These are phyloP conservation scores for Actinomortierella wolfii DNA, from an alignment of 371 early-diverging fungal species.

Conservation along the genomic window DNA sequence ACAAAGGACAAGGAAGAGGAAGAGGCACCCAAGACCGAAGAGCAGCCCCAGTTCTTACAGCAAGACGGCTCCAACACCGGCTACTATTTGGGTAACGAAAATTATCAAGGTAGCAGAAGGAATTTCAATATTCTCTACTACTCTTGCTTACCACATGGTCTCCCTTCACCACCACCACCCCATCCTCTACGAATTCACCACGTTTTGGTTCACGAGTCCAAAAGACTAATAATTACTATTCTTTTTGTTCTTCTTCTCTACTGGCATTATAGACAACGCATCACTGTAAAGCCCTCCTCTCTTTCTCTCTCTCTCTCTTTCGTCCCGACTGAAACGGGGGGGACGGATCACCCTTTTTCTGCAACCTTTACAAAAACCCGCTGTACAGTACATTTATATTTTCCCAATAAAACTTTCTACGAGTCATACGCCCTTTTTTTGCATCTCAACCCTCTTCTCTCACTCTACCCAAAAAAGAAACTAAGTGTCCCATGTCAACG, in stretches of 20 bases:
- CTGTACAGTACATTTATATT: neutral
- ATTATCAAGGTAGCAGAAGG: no score
- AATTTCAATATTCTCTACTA: no score
- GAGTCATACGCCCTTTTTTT: neutral
- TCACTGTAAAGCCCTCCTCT: neutral
- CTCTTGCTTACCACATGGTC: neutral
- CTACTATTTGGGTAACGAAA: slow-evolving; percentile 12
- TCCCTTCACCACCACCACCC: neutral
- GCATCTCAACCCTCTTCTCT: no score
- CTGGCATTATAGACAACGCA: no score
- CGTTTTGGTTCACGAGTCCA: neutral
- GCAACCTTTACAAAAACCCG: no score
- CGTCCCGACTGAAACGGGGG: neutral
- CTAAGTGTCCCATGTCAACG: no score
- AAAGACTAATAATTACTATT: neutral
- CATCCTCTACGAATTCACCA: neutral
- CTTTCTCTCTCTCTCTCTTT: neutral
- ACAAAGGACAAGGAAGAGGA: slow-evolving; percentile 55
- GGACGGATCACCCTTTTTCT: neutral
- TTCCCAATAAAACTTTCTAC: neutral
- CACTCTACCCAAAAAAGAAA: no score
- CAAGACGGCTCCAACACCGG: slow-evolving; percentile 29
- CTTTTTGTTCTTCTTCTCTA: neutral
- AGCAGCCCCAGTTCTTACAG: slow-evolving; percentile 19
- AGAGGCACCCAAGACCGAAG: slow-evolving; percentile 19